A percentile compares a stretch with the other conserved stretches of the same genome.
phyloP scores from a whole-genome alignment of 2,329 filamentous ascomycete genomes.

The Setomelanomma holmii region DNA sequence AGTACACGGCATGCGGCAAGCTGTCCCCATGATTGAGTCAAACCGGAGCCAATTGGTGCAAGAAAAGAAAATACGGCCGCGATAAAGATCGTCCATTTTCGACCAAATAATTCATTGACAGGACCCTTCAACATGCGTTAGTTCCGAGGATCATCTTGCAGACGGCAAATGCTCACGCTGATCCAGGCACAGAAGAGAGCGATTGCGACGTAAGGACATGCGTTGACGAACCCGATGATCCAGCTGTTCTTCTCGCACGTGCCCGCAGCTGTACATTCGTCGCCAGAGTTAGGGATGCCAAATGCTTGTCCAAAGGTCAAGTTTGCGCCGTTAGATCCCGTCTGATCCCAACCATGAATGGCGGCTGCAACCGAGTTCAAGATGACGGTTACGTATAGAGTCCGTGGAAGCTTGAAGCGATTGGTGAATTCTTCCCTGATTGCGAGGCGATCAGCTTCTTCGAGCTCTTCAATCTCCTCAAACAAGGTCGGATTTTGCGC shows the following conservation, averaged over 20 bases:
- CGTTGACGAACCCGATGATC: slow-evolving; percentile 44
- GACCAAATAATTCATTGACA: slow-evolving; percentile 38
- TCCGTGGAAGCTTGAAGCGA: slow-evolving; percentile 65
- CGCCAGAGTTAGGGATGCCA: slow-evolving; percentile 36
- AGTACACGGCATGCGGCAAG: slow-evolving; percentile 48
- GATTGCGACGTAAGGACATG: slow-evolving; percentile 41
- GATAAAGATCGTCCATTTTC: slow-evolving; percentile 44
- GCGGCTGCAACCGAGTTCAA: slow-evolving; percentile 73
- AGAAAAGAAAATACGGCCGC: slow-evolving; percentile 44
- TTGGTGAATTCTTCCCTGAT: slow-evolving; percentile 69
- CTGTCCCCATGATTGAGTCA: slow-evolving; percentile 49
- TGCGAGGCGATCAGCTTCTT: slow-evolving; percentile 65
- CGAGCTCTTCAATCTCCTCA: slow-evolving; percentile 68
- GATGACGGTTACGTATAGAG: slow-evolving; percentile 70
- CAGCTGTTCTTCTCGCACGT: slow-evolving; percentile 42
- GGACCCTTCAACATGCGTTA: slow-evolving; percentile 20
- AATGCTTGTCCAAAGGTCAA: slow-evolving; percentile 61
- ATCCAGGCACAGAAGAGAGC: slow-evolving; percentile 36
- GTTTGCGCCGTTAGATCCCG: slow-evolving; percentile 59
- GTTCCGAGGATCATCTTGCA: too few relatives aligned
- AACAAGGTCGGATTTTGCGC: slow-evolving; percentile 72
- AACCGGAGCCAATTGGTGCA: slow-evolving; percentile 44
- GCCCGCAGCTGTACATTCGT: slow-evolving; percentile 26
- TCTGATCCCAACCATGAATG: slow-evolving; percentile 72
- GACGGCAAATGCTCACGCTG: background rate